phyloP scores from a whole-genome alignment of 148 eudicot genomes.

The Linanthus parryae region DNA sequence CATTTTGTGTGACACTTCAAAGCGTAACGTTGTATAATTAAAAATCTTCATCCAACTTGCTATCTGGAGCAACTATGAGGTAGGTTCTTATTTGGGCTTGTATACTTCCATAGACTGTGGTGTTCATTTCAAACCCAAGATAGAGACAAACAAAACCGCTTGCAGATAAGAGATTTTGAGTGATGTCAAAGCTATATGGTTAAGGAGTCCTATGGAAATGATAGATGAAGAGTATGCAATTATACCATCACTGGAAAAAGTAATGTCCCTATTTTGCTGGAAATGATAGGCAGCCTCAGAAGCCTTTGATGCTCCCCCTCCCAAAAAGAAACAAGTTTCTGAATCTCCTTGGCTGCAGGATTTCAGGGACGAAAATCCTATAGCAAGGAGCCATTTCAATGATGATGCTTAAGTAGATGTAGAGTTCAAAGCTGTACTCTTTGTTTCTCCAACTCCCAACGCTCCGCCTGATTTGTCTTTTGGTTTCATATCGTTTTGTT shows the following conservation, averaged over 20 bases:
- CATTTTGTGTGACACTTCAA: no score
- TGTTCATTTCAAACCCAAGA: slow-evolving; percentile 92
- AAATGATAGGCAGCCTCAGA: not conserved
- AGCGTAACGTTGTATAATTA: no score
- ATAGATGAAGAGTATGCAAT: slow-evolving; percentile 94
- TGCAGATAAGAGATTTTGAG: slow-evolving; percentile 91
- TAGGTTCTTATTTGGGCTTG: no score
- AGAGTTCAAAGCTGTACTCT: slow-evolving; percentile 94
- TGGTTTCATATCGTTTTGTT: slow-evolving; percentile 13
- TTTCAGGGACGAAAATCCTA: slow-evolving; percentile 84
- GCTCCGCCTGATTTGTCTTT: slow-evolving; percentile 68
- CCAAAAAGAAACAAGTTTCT: not conserved
- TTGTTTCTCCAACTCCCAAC: slow-evolving; percentile 89
- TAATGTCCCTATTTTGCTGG: slow-evolving; percentile 3
- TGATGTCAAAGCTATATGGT: slow-evolving; percentile 96
- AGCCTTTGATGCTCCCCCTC: no score
- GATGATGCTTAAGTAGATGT: slow-evolving; percentile 99
- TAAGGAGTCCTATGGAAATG: slow-evolving; percentile 93
- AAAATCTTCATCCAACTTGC: no score
- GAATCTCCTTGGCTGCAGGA: slow-evolving; percentile 37
- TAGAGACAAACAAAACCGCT: slow-evolving; percentile 78
- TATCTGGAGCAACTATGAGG: no score
- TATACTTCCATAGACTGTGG: no score
- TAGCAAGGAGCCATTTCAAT: slow-evolving; percentile 91
- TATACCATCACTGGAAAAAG: slow-evolving; percentile 94